These are phyloP conservation scores for Chaetomiaceae sp. DNA, from an alignment of 2,329 filamentous ascomycete genomes.

Conservation along the genomic window DNA sequence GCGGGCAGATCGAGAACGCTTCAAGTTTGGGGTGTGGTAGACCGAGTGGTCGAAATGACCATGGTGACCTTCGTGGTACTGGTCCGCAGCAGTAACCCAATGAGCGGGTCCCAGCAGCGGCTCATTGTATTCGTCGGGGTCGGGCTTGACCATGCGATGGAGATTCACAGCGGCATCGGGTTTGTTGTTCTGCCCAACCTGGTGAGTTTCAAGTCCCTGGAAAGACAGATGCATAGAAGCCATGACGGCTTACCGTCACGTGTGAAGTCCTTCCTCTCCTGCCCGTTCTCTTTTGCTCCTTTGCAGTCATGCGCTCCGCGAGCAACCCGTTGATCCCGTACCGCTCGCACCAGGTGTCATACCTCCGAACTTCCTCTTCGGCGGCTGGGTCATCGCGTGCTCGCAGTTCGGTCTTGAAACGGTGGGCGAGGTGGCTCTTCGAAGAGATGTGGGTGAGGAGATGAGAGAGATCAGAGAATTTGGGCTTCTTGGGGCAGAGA, in stretches of 20 bases:
- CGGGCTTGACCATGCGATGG: constrained; percentile 15
- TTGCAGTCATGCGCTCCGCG: constrained; percentile 70
- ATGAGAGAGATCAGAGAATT: constrained; percentile 87
- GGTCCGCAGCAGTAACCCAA: constrained; percentile 18
- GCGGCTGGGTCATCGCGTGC: constrained; percentile 63
- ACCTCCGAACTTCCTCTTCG: constrained; percentile 58
- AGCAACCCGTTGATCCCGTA: constrained; percentile 69
- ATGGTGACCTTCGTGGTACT: constrained; percentile 12
- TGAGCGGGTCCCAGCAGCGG: constrained; percentile 10
- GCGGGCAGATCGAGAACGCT: constrained; percentile 18
- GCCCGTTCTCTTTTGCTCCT: constrained; percentile 56
- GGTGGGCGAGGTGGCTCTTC: constrained; percentile 82
- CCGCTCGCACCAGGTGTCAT: constrained; percentile 71
- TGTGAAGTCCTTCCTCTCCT: constrained; percentile 24
- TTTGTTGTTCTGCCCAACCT: not conserved
- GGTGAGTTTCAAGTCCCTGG: not conserved
- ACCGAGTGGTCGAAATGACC: constrained; percentile 15
- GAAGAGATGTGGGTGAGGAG: constrained; percentile 88
- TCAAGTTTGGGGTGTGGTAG: constrained; percentile 24
- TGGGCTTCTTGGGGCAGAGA: constrained; percentile 74
- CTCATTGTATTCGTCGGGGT: constrained; percentile 19
- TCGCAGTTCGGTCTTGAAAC: constrained; percentile 75
- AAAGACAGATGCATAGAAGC: too few relatives aligned
- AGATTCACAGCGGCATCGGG: not conserved
- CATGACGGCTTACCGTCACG: constrained; percentile 19